Conservation (phyloP, 106 monocot species). For the Allium fistulosum region DNA sequence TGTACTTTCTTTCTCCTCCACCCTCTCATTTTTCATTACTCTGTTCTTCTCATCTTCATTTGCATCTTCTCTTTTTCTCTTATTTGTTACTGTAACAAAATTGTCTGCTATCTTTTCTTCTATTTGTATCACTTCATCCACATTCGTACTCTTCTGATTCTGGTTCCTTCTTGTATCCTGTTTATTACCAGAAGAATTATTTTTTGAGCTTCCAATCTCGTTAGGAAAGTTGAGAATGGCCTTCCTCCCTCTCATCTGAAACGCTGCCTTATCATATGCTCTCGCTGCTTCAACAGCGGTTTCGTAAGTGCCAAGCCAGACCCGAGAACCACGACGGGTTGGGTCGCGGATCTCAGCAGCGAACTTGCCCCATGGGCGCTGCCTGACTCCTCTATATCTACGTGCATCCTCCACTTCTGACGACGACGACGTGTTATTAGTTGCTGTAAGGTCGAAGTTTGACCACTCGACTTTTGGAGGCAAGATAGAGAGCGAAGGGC, state of each 20-base stretch:
- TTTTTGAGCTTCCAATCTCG: constrained; percentile 16
- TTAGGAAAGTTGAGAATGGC: constrained; percentile 69
- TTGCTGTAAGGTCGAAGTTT: not conserved
- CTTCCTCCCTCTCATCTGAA: constrained; percentile 50
- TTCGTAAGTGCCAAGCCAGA: constrained; percentile 52
- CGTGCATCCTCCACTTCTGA: not conserved
- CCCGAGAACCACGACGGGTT: constrained; percentile 24
- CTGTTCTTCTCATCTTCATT: not conserved
- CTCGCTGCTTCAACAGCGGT: constrained; percentile 58
- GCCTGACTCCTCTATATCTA: constrained; percentile 18
- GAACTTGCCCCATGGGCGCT: constrained; percentile 28
- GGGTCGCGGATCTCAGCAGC: constrained; percentile 31
- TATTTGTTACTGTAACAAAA: too few species aligned
- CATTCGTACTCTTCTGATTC: not conserved
- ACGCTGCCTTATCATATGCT: constrained; percentile 56
- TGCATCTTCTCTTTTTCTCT: not conserved
- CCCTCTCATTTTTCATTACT: constrained; percentile 11
- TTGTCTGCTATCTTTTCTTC: too few species aligned
- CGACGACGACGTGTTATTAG: not conserved
- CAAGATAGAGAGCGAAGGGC: constrained; percentile 8
- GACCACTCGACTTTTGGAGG: constrained; percentile 8
- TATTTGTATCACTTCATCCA: not conserved
- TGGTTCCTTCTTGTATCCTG: not conserved
- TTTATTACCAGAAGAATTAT: not conserved
- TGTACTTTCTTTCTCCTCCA: constrained; percentile 4